A percentile compares a stretch with the other conserved stretches of the same genome.
Evolutionary conservation across 164 flowering plant genomes (phyloP).

Genomic region (Cinnamomum micranthum): DNA sequence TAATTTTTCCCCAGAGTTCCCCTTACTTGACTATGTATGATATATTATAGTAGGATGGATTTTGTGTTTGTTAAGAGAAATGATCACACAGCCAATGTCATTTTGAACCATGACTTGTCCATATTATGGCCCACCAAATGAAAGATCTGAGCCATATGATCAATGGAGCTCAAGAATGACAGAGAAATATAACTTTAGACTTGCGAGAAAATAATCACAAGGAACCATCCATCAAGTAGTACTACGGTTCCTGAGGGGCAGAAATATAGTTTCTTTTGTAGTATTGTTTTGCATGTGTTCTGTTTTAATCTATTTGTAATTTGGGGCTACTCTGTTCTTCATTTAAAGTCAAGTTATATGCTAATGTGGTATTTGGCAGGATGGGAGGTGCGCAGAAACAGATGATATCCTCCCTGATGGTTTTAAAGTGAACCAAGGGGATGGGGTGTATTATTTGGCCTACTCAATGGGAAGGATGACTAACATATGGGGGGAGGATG

Average conservation of each 20-base stretch:
- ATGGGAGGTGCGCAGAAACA: conserved; percentile 42
- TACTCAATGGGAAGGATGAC: conserved; percentile 84
- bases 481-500: conserved; percentile 75
- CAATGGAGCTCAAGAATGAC: too few species aligned
- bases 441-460: conserved; percentile 46
- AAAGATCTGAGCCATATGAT: too few species aligned
- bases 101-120: not conserved
- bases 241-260: not conserved
- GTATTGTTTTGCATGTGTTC: not conserved
- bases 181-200: too few species aligned
- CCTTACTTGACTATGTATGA: not conserved
- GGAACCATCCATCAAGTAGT: too few species aligned
- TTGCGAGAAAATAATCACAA: too few species aligned
- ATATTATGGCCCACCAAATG: too few species aligned
- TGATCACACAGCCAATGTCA: not conserved
- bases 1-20: conserved; percentile 18
- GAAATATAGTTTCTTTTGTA: too few species aligned
- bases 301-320: not conserved
- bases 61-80: not conserved
- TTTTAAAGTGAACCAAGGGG: conserved; percentile 51
- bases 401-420: conserved; percentile 87
- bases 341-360: not conserved
- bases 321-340: not conserved
- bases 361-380: conserved; percentile 28
- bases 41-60: not conserved